Evolutionary conservation across 371 early-diverging fungal genomes (phyloP), one percentile per base, ranked within the genome.

Genomic region (Mucor irregularis): DNA sequence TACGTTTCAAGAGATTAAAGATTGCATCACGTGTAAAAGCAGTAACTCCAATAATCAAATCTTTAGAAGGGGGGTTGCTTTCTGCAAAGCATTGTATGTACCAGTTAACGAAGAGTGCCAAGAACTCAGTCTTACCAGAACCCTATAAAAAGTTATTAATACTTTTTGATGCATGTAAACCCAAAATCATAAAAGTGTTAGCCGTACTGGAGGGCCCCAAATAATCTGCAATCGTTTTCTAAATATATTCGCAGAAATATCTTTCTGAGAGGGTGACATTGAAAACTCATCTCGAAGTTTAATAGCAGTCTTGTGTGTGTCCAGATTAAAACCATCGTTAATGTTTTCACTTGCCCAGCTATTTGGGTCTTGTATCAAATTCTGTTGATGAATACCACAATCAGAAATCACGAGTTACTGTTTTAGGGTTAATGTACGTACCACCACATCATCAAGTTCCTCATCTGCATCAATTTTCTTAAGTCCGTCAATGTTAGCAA

Each of bases 121-220:
- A 56, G 39, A 82, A 84, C 35, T 79, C 76, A 1, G 84, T 82
- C 42, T 84, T 84, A 25, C 84, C 84, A 5, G 84, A 84, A 4
- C 84, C 84, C 84, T 83, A 24, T 42, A 24, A 4, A 21, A 29
- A 8, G 22, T 25, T 30, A 17, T 29, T 11, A 16, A 19, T n/a
- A 38, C n/a, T 38, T 3, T 38, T 42, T n/a, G 29, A 29, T 24
- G 37, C n/a, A 44, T n/a, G 14, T 25, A 35, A 14, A n/a, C 7
- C 34, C 16, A 4, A 5, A 6, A 38, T 39, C 17, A 9, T 25
- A 53, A n/a, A n/a, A n/a, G n/a, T n/a, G n/a, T n/a, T n/a, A n/a
- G n/a, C n/a, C 61, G 59, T 77, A 83, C 84, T 3, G 84, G 82
- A 21, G 82, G 84, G 4, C 82, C 84, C 84, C 84, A 84, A 9